These are phyloP conservation scores for Fusarium pininemorale DNA, from an alignment of 2,329 filamentous ascomycete genomes.

Conservation along the genomic window DNA sequence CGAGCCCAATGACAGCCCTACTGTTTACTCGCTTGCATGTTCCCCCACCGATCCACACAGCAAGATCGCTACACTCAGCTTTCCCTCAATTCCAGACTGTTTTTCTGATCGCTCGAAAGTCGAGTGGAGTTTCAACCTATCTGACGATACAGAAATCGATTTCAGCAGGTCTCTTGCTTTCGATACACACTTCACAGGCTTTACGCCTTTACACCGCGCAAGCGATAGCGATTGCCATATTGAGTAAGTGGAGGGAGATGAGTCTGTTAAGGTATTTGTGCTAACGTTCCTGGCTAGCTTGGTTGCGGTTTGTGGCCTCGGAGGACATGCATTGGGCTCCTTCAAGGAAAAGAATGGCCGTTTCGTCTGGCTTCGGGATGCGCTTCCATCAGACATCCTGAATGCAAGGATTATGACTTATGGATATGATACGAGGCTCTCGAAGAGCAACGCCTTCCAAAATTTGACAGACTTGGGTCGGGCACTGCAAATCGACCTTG, in stretches of 20 bases:
- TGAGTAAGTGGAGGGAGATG: background rate
- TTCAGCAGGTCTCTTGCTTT: background rate
- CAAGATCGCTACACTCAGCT: background rate
- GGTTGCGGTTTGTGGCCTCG: background rate
- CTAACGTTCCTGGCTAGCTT: background rate
- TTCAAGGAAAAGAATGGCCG: background rate
- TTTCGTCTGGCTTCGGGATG: background rate
- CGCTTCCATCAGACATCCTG: background rate
- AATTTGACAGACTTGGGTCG: background rate
- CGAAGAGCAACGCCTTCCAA: too few relatives aligned
- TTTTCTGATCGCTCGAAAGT: background rate
- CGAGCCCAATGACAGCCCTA: background rate
- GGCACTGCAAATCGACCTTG: background rate
- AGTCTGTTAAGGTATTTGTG: accelerated
- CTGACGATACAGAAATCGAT: background rate
- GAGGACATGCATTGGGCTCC: background rate
- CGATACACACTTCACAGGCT: background rate
- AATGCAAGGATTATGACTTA: background rate
- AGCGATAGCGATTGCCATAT: background rate
- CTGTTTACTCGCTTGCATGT: background rate
- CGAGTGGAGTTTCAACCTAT: background rate
- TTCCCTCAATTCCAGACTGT: background rate
- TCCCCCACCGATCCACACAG: background rate
- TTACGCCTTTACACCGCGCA: background rate
- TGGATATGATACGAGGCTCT: too few relatives aligned